Percentiles rank a stretch among this genome's conserved stretches.
Conservation (phyloP, 345 rosid genomes). For the Linum trigynum region DNA sequence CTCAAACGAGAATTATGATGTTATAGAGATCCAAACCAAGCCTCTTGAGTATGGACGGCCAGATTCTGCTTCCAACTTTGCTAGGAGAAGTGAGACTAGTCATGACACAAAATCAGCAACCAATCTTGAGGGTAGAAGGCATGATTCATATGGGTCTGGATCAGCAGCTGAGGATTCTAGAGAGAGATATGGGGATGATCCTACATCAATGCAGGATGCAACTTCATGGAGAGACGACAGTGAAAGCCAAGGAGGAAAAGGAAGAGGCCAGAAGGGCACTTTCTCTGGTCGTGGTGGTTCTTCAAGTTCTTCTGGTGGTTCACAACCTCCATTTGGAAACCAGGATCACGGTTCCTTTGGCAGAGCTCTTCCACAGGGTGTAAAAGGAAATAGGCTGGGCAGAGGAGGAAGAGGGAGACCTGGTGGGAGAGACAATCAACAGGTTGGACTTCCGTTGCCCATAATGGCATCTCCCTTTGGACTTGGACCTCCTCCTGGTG, state of each 20-base stretch:
- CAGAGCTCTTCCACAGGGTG: conserved; percentile 49
- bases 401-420: conserved; percentile 84
- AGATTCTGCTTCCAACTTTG: conserved; percentile 49
- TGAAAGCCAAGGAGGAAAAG: conserved; percentile 62
- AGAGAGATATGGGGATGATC: conserved; percentile 56
- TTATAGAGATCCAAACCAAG: conserved; percentile 96
- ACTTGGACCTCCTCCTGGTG: conserved; percentile 88
- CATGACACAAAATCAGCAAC: conserved; percentile 42
- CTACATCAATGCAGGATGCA: conserved; percentile 28
- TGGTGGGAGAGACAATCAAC: conserved; percentile 79
- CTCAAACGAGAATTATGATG: conserved; percentile 89
- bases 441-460: conserved; percentile 61
- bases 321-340: conserved; percentile 22
- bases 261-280: conserved; percentile 62
- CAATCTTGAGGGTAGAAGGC: conserved; percentile 51
- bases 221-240: conserved; percentile 55
- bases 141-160: conserved; percentile 43
- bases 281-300: conserved; percentile 38
- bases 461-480: conserved; percentile 87
- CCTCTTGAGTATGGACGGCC: conserved; percentile 65
- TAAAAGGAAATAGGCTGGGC: conserved; percentile 72
- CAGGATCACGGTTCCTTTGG: conserved; percentile 47
- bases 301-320: conserved; percentile 36
- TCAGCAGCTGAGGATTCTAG: conserved; percentile 52
- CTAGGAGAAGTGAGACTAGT: conserved; percentile 43